Percentiles rank a stretch among this genome's conserved stretches.
Conservation (phyloP, 176 grass and related monocot species). For the Canna indica region DNA sequence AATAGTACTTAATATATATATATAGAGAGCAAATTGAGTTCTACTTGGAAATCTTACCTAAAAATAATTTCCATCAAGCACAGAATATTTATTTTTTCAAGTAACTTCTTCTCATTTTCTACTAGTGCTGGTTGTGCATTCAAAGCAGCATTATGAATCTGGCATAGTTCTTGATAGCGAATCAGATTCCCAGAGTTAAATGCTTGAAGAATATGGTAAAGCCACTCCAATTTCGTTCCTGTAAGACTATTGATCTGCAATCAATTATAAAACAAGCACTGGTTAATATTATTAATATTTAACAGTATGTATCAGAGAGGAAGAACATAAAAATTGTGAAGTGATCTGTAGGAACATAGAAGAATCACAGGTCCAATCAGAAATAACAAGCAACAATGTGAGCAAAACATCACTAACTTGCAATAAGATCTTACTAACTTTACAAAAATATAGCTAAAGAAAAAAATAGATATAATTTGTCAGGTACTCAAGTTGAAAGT, state of each 20-base stretch:
- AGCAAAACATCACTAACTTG: too few relatives aligned
- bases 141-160: constrained; percentile 69
- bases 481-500: too few relatives aligned
- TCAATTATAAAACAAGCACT: neutral
- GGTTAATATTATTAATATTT: too few relatives aligned
- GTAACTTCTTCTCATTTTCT: constrained; percentile 63
- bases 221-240: constrained; percentile 87
- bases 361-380: too few relatives aligned
- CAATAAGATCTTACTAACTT: too few relatives aligned
- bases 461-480: neutral
- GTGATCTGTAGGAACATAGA: too few relatives aligned
- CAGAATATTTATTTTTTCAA: constrained; percentile 94
- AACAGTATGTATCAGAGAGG: too few relatives aligned
- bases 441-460: neutral
- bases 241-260: constrained; percentile 84
- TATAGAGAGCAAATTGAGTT: neutral
- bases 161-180: constrained; percentile 76
- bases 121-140: constrained; percentile 75
- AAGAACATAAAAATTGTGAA: too few relatives aligned
- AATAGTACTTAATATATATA: neutral
- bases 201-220: constrained; percentile 80
- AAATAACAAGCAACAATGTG: too few relatives aligned
- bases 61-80: constrained; percentile 99
- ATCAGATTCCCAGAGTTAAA: constrained; percentile 78
- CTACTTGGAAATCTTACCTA: constrained; percentile 35